These are phyloP conservation scores for Bolboschoenoplectus hybrid DNA, from an alignment of 202 grass and related monocot species.

Conservation along the genomic window DNA sequence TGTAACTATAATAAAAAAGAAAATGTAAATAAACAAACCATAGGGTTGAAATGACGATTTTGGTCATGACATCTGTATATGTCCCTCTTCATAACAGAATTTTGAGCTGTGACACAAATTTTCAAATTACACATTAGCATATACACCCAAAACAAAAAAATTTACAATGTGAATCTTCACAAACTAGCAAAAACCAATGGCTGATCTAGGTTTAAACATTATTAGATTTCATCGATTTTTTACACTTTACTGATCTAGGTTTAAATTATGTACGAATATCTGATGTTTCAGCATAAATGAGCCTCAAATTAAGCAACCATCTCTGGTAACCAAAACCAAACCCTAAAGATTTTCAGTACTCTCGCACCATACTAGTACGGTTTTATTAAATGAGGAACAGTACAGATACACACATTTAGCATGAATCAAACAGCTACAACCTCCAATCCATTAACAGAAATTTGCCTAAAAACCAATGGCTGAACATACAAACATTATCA, in stretches of 20 bases:
- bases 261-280: no score
- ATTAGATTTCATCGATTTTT: no score
- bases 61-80: neutral
- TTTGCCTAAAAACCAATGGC: neutral
- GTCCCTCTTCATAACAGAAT: neutral
- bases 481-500: no score
- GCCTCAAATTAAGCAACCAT: neutral
- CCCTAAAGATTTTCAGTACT: neutral
- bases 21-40: constrained; percentile 14
- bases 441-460: neutral
- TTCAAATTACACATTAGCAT: neutral
- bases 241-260: no score
- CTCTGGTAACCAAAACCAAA: constrained; percentile 1
- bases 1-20: neutral
- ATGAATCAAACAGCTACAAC: neutral
- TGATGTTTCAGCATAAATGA: neutral
- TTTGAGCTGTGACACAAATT: constrained; percentile 23
- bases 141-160: neutral
- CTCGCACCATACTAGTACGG: neutral
- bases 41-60: neutral
- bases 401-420: neutral
- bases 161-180: neutral
- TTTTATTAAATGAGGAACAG: neutral
- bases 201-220: no score
- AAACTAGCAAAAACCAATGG: neutral